Percentiles rank a stretch among this genome's conserved stretches.
These are phyloP conservation scores for Cymbidium sinense DNA, from an alignment of 106 monocot genomes.

Conservation along the genomic window DNA sequence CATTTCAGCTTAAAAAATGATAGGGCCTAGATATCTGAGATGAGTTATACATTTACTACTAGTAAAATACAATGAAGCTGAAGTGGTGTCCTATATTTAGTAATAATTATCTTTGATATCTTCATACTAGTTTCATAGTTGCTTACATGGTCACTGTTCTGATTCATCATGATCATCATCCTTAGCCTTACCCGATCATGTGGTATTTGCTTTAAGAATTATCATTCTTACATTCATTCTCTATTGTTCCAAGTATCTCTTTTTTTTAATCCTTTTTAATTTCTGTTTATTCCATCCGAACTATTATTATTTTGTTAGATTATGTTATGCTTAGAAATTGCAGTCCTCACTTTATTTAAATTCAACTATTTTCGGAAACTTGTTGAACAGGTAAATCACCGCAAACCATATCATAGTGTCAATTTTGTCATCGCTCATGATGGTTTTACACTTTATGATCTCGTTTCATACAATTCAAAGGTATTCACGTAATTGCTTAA, in stretches of 20 bases:
- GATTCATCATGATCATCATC: neutral
- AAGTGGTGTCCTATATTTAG: no score
- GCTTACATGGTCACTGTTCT: neutral
- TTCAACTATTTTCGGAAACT: neutral
- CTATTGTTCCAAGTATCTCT: neutral
- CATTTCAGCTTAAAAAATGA: no score
- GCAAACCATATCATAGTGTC: slow-evolving; percentile 83
- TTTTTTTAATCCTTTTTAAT: neutral
- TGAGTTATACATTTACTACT: no score
- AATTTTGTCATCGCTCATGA: slow-evolving; percentile 98
- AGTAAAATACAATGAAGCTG: no score
- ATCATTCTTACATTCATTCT: neutral
- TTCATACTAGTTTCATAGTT: neutral
- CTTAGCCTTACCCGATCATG: neutral
- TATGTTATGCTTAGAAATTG: slow-evolving; percentile 5
- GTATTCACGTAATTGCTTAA: slow-evolving; percentile 26
- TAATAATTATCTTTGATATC: neutral
- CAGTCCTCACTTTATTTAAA: neutral
- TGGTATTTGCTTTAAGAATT: neutral
- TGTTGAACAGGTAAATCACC: slow-evolving; percentile 64
- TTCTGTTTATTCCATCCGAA: neutral
- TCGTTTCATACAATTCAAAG: slow-evolving; percentile 95
- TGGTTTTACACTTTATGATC: slow-evolving; percentile 90
- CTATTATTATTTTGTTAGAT: neutral
- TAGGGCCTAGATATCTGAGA: no score